Base-by-base conservation (phyloP, 2,329 filamentous ascomycete species). In the Acephala macrosclerotiorum region DNA sequence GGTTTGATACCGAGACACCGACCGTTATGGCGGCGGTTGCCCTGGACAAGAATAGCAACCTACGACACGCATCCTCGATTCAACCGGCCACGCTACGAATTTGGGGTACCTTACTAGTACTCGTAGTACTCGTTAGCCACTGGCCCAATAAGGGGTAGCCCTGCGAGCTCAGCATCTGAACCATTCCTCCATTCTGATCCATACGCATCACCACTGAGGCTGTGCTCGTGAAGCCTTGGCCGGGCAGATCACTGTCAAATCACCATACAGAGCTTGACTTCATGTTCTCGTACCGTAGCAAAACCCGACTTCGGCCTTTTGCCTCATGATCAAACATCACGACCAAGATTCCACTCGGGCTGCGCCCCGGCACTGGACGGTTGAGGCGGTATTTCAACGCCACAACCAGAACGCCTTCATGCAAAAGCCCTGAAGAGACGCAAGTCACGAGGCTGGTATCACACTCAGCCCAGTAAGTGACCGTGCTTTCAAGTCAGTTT, bases 201-300 rank as follows among this genome's bases (percentile, higher is more conserved):
- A 40, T 7, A 45, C 40, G 57, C 57, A 47, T 59, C 57, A 59
- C 22, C 25, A 25, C 25, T 12, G 57, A 59, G 57, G 57, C 57
- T 59, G 57, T 59, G 57, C 57, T 29, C 11, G 49, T n/a, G 12
- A 14, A 3, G 25, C 18, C 49, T 53, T 14, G 49, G 25, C 25
- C n/a, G 49, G 25, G n/a, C n/a, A n/a, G n/a, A n/a, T n/a, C n/a
- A n/a, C n/a, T n/a, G n/a, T n/a, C 49, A 53, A 53, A 29, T 53
- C 25, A 53, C 49, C 8, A 53, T 53, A 26, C 49, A 16, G 47
- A 59, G 57, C 20, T 58, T 58, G 20, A 42, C 56, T 42, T 42
- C 36, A 58, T 33, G 56, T 9, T 12, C 11, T 38, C 14, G 56
- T 9, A 8, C 11, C 20, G 12, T 5, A 42, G 40, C n/a, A 16